These are phyloP conservation scores for Telfairia occidentalis DNA, from an alignment of 331 rosid genomes.

Conservation along the genomic window DNA sequence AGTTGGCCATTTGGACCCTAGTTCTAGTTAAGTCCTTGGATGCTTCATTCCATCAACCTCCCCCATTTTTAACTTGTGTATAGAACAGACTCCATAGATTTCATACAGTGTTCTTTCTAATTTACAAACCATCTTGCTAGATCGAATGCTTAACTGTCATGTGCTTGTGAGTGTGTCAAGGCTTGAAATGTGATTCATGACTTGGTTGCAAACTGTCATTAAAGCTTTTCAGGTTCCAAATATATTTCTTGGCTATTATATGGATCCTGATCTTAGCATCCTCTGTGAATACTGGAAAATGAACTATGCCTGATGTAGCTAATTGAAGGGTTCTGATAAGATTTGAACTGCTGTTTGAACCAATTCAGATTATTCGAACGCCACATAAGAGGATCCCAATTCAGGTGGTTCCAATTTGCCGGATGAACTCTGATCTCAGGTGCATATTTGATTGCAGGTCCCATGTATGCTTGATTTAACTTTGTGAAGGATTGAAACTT, in stretches of 20 bases:
- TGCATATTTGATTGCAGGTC: neutral
- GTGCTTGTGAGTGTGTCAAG: neutral
- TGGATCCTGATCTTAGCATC: neutral
- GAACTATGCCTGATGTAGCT: neutral
- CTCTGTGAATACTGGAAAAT: neutral
- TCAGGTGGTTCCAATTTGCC: neutral
- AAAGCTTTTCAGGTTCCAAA: neutral
- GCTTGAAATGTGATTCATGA: conserved; percentile 4
- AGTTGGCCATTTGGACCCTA: conserved; percentile 6
- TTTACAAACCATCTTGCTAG: neutral
- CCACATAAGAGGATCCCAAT: too few species aligned
- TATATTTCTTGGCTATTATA: neutral
- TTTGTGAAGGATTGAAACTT: neutral
- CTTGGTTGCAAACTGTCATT: neutral
- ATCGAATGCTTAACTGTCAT: neutral
- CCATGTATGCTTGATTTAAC: neutral
- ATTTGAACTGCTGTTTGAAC: neutral
- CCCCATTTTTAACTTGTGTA: conserved; percentile 46
- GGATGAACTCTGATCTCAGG: neutral
- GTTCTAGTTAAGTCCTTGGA: conserved; percentile 23
- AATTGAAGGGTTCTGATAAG: neutral
- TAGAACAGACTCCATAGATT: conserved; percentile 32
- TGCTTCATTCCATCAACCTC: conserved; percentile 29
- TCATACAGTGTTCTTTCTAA: neutral
- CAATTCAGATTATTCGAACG: neutral